phyloP scores from a whole-genome alignment of 768 basidiomycete genomes.

The Russula sp. region DNA sequence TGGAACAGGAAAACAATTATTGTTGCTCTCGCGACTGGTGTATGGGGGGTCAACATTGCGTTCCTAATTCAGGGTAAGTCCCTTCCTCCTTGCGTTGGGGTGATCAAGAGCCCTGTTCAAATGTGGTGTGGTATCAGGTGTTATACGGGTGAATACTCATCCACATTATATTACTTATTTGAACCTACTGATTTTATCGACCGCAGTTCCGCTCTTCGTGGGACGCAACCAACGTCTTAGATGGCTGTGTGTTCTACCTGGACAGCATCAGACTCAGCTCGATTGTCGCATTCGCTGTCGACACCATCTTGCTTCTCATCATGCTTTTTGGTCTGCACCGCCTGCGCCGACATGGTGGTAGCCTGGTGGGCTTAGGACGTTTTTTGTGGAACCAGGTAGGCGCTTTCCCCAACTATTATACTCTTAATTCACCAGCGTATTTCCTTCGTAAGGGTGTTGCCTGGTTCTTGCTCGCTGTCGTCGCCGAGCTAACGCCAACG shows the following conservation, averaged over 20 bases:
- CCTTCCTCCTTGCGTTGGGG: too few relatives aligned
- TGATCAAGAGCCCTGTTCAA: too few relatives aligned
- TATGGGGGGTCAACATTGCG: neutral
- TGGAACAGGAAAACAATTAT: neutral
- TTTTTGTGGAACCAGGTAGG: constrained; percentile 9
- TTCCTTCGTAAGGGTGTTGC: neutral
- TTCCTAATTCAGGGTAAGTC: neutral
- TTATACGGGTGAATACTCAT: neutral
- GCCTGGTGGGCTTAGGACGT: neutral
- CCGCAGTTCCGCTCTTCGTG: neutral
- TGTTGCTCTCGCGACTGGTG: neutral
- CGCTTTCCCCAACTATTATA: rapidly evolving
- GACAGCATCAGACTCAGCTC: neutral
- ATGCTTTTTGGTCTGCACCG: constrained; percentile 2
- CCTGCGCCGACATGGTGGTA: neutral
- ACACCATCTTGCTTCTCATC: neutral
- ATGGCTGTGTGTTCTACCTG: neutral
- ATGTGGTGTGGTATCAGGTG: neutral
- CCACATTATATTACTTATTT: neutral
- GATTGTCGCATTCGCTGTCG: neutral
- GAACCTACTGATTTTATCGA: neutral
- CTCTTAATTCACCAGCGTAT: neutral
- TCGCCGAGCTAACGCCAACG: neutral
- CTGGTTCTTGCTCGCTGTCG: neutral
- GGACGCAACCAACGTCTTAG: too few relatives aligned